Percentiles rank a stretch among this genome's conserved stretches.
phyloP scores from a whole-genome alignment of 257 asterid genomes.

The Eucommia ulmoides region DNA sequence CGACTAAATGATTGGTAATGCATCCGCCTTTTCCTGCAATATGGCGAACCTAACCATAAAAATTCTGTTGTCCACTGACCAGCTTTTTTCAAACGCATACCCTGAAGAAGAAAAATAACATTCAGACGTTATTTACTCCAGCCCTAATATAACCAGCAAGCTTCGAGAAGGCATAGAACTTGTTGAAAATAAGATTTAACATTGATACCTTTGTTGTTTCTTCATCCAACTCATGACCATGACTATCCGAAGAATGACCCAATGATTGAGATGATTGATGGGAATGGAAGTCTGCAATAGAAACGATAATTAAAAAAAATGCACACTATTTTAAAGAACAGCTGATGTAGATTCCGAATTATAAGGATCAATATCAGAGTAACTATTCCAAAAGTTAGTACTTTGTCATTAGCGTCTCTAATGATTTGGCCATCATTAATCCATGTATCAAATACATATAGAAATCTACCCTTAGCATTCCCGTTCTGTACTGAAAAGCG shows the following conservation, averaged over 20 bases:
- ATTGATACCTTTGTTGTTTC: conserved; percentile 28
- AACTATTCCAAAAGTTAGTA: background rate
- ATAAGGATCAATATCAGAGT: background rate
- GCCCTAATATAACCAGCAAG: background rate
- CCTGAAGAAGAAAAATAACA: conserved; percentile 11
- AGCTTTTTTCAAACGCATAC: conserved; percentile 15
- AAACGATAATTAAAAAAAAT: conserved; percentile 5
- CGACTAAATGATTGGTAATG: conserved; percentile 64
- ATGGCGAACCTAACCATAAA: conserved; percentile 60
- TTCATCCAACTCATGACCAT: conserved; percentile 10
- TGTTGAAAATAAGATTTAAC: background rate
- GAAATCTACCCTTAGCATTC: no score
- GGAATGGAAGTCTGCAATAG: conserved; percentile 26
- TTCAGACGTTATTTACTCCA: background rate
- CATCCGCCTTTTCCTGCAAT: conserved; percentile 46
- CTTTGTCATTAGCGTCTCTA: no score
- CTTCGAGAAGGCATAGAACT: conserved; percentile 1
- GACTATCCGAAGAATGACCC: conserved; percentile 14
- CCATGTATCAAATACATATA: background rate
- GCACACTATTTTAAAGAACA: background rate
- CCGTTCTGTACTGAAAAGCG: no score
- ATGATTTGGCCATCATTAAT: background rate
- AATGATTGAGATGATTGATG: conserved; percentile 13
- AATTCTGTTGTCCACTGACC: conserved; percentile 16
- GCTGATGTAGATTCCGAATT: background rate